Evolutionary conservation across 2,329 filamentous ascomycete species (phyloP).

Genomic region (Coniochaeta sp.): DNA sequence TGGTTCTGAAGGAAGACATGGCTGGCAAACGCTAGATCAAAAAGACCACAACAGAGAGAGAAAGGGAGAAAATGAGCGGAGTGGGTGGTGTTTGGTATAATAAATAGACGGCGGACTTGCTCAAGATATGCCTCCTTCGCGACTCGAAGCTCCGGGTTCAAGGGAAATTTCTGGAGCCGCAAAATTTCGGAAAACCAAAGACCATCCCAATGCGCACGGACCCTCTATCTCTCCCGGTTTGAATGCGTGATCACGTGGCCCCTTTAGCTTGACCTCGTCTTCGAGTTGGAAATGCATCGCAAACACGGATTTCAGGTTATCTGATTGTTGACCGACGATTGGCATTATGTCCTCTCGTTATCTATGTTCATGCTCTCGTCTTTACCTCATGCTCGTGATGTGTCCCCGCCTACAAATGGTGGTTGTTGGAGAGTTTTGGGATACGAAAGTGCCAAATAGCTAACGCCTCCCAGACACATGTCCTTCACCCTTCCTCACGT

Average conservation of each 20-base stretch:
- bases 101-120: background rate
- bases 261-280: background rate
- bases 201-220: background rate
- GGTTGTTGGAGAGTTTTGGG: no score
- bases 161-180: background rate
- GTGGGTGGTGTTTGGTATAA: constrained; percentile 4
- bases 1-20: constrained; percentile 77
- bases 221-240: background rate
- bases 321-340: background rate
- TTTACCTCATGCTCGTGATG: no score
- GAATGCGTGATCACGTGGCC: background rate
- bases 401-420: no score
- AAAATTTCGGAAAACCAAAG: constrained; percentile 1
- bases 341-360: no score
- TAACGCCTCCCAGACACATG: no score
- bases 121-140: background rate
- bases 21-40: constrained; percentile 7
- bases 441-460: no score
- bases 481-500: no score
- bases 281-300: background rate
- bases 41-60: constrained; percentile 8
- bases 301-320: background rate
- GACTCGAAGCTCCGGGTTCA: background rate
- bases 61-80: constrained; percentile 12
- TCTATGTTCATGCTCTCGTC: no score